Evolutionary conservation across 306 rosid species (phyloP).

Genomic region (Vicia villosa): DNA sequence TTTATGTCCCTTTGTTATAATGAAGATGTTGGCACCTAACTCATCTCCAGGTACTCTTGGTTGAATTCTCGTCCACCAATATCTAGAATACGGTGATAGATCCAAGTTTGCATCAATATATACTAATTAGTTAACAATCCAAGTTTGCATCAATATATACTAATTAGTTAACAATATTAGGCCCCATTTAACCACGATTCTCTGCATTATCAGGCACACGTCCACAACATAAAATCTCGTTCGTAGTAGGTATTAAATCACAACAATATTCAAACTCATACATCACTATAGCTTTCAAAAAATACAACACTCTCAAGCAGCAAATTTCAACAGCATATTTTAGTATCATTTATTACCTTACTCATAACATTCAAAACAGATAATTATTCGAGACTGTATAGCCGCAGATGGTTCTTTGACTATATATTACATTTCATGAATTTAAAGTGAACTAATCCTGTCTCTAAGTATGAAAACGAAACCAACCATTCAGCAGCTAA

Average conservation of each 20-base stretch:
- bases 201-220: not conserved
- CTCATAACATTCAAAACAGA: constrained; percentile 1
- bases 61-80: too few relatives aligned
- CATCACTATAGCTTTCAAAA: not conserved
- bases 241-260: not conserved
- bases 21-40: too few relatives aligned
- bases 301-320: not conserved
- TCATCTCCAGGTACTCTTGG: too few relatives aligned
- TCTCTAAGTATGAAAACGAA: constrained; percentile 29
- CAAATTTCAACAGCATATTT: not conserved
- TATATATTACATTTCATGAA: constrained; percentile 16
- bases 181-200: not conserved
- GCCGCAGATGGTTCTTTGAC: not conserved
- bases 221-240: not conserved
- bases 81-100: too few relatives aligned
- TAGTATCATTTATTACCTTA: not conserved
- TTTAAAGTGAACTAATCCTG: constrained; percentile 12
- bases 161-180: too few relatives aligned
- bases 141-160: too few relatives aligned
- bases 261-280: not conserved
- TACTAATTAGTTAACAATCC: too few relatives aligned
- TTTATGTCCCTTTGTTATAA: too few relatives aligned
- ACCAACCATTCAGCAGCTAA: constrained; percentile 27
- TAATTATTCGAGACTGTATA: constrained; percentile 3
- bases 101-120: too few relatives aligned